Evolutionary conservation across 2,329 filamentous ascomycete species (phyloP).

Genomic region (Gliomastix tumulicola): DNA sequence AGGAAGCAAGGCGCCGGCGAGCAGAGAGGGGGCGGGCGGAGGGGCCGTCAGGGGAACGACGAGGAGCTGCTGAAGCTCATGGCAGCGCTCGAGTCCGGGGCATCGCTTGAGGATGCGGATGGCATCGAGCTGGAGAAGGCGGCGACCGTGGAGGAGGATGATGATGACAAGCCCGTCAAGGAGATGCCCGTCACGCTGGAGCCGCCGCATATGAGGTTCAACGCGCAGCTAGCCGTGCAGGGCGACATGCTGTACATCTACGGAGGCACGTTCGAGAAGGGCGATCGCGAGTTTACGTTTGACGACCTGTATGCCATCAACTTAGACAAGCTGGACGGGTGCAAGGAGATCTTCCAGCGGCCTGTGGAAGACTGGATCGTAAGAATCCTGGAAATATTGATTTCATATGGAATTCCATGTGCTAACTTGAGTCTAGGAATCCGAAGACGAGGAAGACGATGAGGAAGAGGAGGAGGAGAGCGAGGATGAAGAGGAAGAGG

Average conservation of each 20-base stretch:
- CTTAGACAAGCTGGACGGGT: constrained; percentile 89
- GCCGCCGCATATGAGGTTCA: constrained; percentile 85
- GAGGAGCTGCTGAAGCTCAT: constrained; percentile 85
- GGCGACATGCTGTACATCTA: constrained; percentile 92
- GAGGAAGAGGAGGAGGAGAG: constrained; percentile 47
- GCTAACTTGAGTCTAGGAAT: constrained; percentile 33
- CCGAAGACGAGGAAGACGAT: constrained; percentile 54
- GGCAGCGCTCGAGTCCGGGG: constrained; percentile 86
- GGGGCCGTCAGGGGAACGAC: constrained; percentile 82
- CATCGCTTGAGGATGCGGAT: constrained; percentile 52
- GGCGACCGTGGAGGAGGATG: constrained; percentile 42
- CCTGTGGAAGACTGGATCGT: constrained; percentile 80
- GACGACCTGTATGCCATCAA: constrained; percentile 92
- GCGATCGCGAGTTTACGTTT: constrained; percentile 90
- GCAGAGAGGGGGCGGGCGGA: constrained; percentile 49
- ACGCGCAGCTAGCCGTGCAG: constrained; percentile 83
- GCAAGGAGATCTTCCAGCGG: constrained; percentile 81
- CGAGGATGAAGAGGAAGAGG: constrained; percentile 41
- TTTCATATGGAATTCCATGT: no score
- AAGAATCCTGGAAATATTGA: no score
- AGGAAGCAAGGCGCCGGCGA: constrained; percentile 48
- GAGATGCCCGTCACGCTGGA: constrained; percentile 67
- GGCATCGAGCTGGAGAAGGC: constrained; percentile 43
- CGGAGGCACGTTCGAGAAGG: constrained; percentile 91
- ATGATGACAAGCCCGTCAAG: constrained; percentile 50